phyloP scores from a whole-genome alignment of 1,139 yeast species.

The Pichia sp. region DNA sequence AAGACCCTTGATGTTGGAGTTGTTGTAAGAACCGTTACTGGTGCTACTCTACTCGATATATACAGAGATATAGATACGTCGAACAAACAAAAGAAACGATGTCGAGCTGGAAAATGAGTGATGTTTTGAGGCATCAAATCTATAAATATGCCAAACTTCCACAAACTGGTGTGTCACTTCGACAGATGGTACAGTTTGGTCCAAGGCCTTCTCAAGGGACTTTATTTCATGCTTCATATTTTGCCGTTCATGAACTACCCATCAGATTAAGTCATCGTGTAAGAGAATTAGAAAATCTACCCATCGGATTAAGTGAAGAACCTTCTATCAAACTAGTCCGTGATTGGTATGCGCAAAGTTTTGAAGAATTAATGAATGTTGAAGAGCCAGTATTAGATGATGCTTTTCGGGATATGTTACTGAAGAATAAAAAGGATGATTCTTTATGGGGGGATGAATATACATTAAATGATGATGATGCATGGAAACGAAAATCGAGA shows the following conservation, averaged over 20 bases:
- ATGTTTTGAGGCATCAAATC: conserved; percentile 27
- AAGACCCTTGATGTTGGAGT: too few species aligned
- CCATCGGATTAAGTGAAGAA: conserved; percentile 65
- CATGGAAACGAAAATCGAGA: not conserved
- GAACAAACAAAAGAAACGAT: conserved; percentile 1
- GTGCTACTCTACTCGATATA: too few species aligned
- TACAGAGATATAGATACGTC: not conserved
- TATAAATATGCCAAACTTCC: conserved; percentile 62
- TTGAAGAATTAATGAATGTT: conserved; percentile 66
- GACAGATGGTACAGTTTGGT: conserved; percentile 94
- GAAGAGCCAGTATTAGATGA: conserved; percentile 42
- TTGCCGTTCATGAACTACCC: conserved; percentile 82
- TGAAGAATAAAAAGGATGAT: conserved; percentile 11
- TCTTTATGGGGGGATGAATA: conserved; percentile 3
- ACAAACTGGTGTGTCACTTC: conserved; percentile 76
- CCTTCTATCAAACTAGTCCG: conserved; percentile 72
- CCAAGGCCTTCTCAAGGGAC: conserved; percentile 72
- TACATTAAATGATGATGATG: not conserved
- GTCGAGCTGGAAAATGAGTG: conserved; percentile 28
- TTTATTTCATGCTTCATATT: conserved; percentile 76
- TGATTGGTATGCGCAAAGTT: conserved; percentile 89
- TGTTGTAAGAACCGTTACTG: too few species aligned
- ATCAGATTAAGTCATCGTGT: conserved; percentile 82
- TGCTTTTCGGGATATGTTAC: conserved; percentile 9
- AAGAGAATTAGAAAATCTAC: conserved; percentile 75